phyloP scores from a whole-genome alignment of 352 stramenopile genomes.

The Globisporangium orthogonon region DNA sequence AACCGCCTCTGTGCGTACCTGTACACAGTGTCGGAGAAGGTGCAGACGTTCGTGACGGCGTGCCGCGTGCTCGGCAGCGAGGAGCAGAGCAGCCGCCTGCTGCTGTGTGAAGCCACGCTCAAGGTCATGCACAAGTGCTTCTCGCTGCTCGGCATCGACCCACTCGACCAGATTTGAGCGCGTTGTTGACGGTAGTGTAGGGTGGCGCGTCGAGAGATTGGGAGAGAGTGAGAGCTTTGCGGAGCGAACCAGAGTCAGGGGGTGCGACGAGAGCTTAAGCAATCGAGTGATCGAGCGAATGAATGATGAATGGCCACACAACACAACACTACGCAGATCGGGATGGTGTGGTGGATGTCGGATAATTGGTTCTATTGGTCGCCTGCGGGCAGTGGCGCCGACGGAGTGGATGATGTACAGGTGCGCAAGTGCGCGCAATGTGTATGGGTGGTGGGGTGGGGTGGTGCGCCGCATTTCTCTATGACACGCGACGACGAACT shows the following conservation, averaged over 20 bases:
- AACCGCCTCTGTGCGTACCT: conserved; percentile 98
- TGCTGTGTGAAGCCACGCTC: conserved; percentile 94
- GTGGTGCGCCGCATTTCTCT: neutral
- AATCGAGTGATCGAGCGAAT: no score
- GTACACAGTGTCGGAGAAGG: conserved; percentile 95
- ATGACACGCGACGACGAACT: neutral
- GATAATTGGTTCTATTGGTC: neutral
- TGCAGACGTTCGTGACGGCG: conserved; percentile 98
- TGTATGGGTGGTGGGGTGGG: neutral
- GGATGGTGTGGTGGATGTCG: neutral
- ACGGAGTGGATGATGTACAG: neutral
- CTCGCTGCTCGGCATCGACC: conserved; percentile 90
- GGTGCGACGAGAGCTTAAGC: no score
- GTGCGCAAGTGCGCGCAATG: neutral
- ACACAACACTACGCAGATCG: no score
- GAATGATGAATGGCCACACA: no score
- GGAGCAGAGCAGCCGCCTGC: conserved; percentile 94
- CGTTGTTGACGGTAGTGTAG: neutral
- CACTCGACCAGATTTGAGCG: conserved; percentile 92
- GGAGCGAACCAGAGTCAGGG: neutral
- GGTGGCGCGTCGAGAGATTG: neutral
- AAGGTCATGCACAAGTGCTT: conserved; percentile 95
- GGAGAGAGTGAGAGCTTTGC: neutral
- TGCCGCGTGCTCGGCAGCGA: conserved; percentile 94
- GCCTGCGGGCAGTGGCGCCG: no score